phyloP scores from a whole-genome alignment of 768 basidiomycete genomes.

The Boletus speciosus region DNA sequence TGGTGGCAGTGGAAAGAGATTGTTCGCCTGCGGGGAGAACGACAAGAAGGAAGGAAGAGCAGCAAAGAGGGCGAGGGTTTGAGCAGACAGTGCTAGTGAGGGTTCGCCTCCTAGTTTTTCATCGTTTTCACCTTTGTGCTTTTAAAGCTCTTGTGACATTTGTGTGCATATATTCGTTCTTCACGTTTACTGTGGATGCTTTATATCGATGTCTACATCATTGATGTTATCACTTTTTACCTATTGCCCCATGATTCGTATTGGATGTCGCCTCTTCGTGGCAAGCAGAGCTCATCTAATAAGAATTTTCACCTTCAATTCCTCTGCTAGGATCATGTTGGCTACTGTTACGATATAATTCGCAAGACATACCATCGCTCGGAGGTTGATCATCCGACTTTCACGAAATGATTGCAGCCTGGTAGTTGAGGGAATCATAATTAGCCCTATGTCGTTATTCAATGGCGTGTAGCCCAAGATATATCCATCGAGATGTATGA shows the following conservation, averaged over 20 bases:
- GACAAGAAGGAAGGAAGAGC: slow-evolving; percentile 48
- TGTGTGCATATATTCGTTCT: slow-evolving; percentile 13
- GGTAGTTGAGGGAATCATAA: background rate
- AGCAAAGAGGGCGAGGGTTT: slow-evolving; percentile 17
- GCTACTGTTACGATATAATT: background rate
- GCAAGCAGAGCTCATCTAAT: background rate
- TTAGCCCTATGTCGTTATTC: background rate
- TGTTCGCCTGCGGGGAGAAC: slow-evolving; percentile 75
- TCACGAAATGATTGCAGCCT: background rate
- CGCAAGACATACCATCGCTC: background rate
- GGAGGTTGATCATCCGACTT: background rate
- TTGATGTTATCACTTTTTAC: background rate
- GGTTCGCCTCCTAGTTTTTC: background rate
- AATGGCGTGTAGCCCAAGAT: background rate
- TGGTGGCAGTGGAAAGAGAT: slow-evolving; percentile 17
- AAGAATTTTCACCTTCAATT: too few species aligned
- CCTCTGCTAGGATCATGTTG: background rate
- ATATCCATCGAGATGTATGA: background rate
- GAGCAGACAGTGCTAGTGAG: background rate
- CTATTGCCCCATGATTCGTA: background rate
- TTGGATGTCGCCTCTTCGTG: background rate
- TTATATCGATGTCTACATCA: background rate
- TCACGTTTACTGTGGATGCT: slow-evolving; percentile 1
- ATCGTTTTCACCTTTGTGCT: slow-evolving; percentile 5
- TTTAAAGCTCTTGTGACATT: slow-evolving; percentile 2